Base-by-base conservation (phyloP, 768 basidiomycete species). In the Tulasnella sp. region DNA sequence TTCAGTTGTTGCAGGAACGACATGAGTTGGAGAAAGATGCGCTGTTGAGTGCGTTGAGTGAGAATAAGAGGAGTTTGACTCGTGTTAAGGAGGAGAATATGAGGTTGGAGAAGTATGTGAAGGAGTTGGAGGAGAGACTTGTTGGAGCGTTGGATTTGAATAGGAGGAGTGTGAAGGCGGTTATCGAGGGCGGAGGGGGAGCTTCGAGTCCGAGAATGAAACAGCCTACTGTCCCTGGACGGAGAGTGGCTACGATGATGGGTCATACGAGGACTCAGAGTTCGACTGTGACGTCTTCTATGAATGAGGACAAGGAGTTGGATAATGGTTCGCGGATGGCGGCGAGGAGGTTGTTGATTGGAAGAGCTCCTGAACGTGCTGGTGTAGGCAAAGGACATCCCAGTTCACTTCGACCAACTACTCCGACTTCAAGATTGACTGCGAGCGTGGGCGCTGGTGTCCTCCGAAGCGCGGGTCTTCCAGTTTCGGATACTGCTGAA, bases 11-110 rank as follows among this genome's bases (percentile, higher is more conserved):
- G 22, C 41, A 48, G 22, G 55, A 56, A 16, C 53, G 55, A 8
- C 53, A 55, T 33, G 55, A 56, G 29, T 22, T 56, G 3, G 55
- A 56, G 37, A 56, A 40, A 24, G 55, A 56, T 6, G 53, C 55
- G 25, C 44, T 56, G 6, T 32, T 56, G 28, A 41, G 25, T 1
- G 55, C 55, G 5, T 39, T 56, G 7, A 53, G 31, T 8, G 42
- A 56, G 25, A 34, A 37, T 29, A 44, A 47, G 53, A 16, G 53
- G 35, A 42, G 45, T 9, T 53, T 53, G 28, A 32, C 34, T 10
- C 55, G 29, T 8, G 22, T 56, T 15, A 40, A 6, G 16, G 33
- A 40, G 37, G 37, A 42, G 16, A 37, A 39, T 6, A 33, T 37
- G 5, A 53, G 54, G 20, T 40, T 56, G 54, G 37, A 22, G 20